Evolutionary conservation across 345 rosid species (phyloP), one percentile per base, ranked within the genome.

Genomic region (Balakata baccata): DNA sequence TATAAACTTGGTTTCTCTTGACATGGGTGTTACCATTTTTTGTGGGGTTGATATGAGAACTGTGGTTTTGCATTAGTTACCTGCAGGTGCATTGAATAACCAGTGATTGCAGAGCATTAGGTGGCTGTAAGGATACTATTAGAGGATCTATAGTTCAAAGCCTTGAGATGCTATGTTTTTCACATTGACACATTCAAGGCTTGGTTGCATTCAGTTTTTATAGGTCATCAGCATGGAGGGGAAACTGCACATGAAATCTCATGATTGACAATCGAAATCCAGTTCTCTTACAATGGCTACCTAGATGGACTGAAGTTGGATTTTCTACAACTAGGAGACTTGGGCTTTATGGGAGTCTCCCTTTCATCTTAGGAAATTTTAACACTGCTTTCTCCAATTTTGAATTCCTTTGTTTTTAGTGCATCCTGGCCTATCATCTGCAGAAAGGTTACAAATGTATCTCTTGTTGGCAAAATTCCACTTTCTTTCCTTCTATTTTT

Each of bases 271-370:
- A 72, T 53, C 41, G 70, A 75, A 67, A 66, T 63, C 29, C 57
- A 29, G 2, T 62, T 59, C 74, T 71, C 56, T 54, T 38, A 50
- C 29, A 62, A 62, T 52, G 74, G 50, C 34, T 69, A 64, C 22
- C 69, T 69, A 81, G 79, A 75, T 72, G 52, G 64, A 64, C 34
- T 13, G 46, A 29, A 50, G 5, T 9, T 69, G 68, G 70, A 73
- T 46, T 71, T 25, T 77, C 25, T n/a, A n/a, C n/a, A n/a, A n/a
- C n/a, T n/a, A n/a, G n/a, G n/a, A n/a, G n/a, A n/a, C n/a, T n/a
- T n/a, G n/a, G n/a, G n/a, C n/a, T n/a, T n/a, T n/a, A n/a, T n/a
- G n/a, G n/a, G n/a, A n/a, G n/a, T n/a, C n/a, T n/a, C n/a, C n/a
- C n/a, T n/a, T n/a, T n/a, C n/a, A n/a, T n/a, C n/a, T n/a, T n/a